Base-by-base conservation (phyloP, 108 stramenopile genomes). In the Cyclotella baltica region DNA sequence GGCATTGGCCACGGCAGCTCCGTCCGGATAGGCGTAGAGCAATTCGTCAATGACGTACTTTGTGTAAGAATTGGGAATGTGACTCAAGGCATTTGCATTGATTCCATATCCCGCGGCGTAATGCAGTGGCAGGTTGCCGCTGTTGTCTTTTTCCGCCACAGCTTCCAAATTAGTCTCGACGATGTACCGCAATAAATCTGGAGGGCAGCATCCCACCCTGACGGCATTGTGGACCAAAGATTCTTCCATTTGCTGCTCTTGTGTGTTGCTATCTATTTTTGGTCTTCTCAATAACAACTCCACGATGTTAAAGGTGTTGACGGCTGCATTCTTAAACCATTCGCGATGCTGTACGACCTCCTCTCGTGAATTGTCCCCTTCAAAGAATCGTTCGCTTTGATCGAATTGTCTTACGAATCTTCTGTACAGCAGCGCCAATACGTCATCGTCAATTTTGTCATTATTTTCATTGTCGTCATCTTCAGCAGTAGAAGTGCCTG, bases 21-120 rank as follows among this genome's bases (percentile, higher is more conserved):
- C 94, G 48, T 92, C 90, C 0, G 94, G 94, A 67, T 89, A 95
- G 56, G 91, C 90, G 57, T 95, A 93, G 3, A 95, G 73, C 61
- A 95, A 78, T 73, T 93, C 92, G 64, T 95, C 94, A 33, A 93
- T 86, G 31, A 95, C 89, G 68, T 91, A 95, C 52, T 95, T 95
- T 31, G 85, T 83, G 66, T 90, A 90, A 55, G 89, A 92, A 19
- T 87, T 86, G 0, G 90, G 70, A n/a, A 82, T 11, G 33, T 48
- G 18, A 19, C 33, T 18, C 19, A 23, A 2, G 27, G 52, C 25
- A 8, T 22, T 22, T 4, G 55, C 30, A 9, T 29, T 20, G 15
- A 22, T 57, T 22, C 53, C 77, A 47, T 78, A 76, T 23, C 73
- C 82, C 6, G 94, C 94, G 25, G 94, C 94, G 81, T 91, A 91